Base-by-base conservation (phyloP, 1,284 basidiomycete genomes). In the Phaffia rhodozyma region DNA sequence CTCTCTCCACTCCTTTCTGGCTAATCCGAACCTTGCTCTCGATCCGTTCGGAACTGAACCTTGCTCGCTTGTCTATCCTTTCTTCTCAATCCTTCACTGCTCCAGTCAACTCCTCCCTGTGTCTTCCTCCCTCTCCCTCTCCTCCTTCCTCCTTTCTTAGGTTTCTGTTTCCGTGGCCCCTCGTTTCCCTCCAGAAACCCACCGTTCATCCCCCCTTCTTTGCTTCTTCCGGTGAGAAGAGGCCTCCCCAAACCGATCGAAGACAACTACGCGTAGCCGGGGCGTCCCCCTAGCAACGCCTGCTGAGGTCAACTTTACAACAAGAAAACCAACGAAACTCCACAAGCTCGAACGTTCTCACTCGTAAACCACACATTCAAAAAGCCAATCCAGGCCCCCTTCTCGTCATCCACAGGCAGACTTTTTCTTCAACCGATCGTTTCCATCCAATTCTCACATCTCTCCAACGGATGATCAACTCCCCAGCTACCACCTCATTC, bases 401-500 rank as follows among this genome's bases (percentile, higher is more conserved):
- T 51, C 34, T 34, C 20, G 25, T 30, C 27, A 16, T 23, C 27
- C 5, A 4, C 53, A 55, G 20, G 20, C 53, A 55, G 25, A n/a
- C 34, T 48, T 43, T 29, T 48, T 34, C 29, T 49, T 53, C 55
- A 49, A 60, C 51, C 58, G 48, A 47, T 34, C 27, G 20, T 32
- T 6, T 55, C 53, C 53, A 55, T n/a, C 53, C 32, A 13, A 25
- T 32, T 55, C 23, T 21, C 53, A 55, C 51, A 3, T 16, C 3
- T 21, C 51, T 25, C 38, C 50, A 30, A 54, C 60, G 60, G 55
- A 61, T 61, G 60, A 30, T 54, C 52, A 53, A 53, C 50, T 54
- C 29, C 32, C 30, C 57, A 38, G 20, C 4, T 47, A 34, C 32
- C 11, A 29, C n/a, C 34, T 78, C 91, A 43, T 79, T 92, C 70